phyloP scores from a whole-genome alignment of 1,139 yeast species.

The Lizanozyma gosingica region DNA sequence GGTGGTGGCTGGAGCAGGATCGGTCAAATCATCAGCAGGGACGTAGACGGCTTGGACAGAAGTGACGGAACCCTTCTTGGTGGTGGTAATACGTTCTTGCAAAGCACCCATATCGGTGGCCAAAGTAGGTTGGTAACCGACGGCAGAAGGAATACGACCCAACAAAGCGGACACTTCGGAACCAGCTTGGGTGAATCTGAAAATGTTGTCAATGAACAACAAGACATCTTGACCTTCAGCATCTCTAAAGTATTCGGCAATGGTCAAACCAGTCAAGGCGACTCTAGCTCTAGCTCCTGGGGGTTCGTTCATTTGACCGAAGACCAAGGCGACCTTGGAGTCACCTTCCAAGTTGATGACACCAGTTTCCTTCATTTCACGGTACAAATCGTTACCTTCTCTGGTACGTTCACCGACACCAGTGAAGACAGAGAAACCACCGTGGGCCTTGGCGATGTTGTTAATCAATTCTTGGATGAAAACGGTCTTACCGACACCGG shows the following conservation, averaged over 20 bases:
- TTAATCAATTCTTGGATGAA: constrained; percentile 99
- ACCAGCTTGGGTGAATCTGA: constrained; percentile 99
- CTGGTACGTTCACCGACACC: constrained; percentile 99
- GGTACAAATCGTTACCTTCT: constrained; percentile 99
- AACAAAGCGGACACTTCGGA: constrained; percentile 99
- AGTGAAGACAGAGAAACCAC: constrained; percentile 99
- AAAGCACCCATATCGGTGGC: constrained; percentile 99
- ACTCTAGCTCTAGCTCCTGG: constrained; percentile 99
- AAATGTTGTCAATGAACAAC: constrained; percentile 98
- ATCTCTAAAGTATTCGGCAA: constrained; percentile 99
- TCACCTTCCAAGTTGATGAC: constrained; percentile 99
- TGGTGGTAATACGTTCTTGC: constrained; percentile 99
- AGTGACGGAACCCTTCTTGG: constrained; percentile 99
- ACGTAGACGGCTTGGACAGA: constrained; percentile 99
- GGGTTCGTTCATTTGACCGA: constrained; percentile 99
- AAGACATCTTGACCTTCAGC: constrained; percentile 99
- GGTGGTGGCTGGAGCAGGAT: constrained; percentile 99
- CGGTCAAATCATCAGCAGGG: constrained; percentile 99
- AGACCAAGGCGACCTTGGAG: constrained; percentile 97
- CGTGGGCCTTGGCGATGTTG: constrained; percentile 99
- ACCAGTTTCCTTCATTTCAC: constrained; percentile 99
- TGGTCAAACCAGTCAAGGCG: constrained; percentile 98
- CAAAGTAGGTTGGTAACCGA: constrained; percentile 99
- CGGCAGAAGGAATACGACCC: constrained; percentile 99
- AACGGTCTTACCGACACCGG: constrained; percentile 99